Evolutionary conservation across 257 asterid genomes (phyloP), one percentile per base, ranked within the genome.

Genomic region (Solanum appendiculatum): DNA sequence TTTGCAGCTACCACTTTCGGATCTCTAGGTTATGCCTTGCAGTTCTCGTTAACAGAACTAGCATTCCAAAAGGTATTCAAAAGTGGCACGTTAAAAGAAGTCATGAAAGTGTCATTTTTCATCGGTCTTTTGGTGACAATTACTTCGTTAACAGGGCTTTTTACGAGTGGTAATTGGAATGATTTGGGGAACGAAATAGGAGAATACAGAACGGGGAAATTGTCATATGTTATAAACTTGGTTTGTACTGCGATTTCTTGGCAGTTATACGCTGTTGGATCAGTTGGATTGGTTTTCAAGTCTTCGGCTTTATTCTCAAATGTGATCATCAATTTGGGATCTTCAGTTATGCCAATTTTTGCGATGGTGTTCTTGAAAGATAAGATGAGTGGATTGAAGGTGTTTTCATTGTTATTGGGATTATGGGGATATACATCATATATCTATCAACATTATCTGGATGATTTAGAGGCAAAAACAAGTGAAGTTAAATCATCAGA

Each of bases 231-330:
- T 9, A 33, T 66, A 21, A 77, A 85, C 74, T 6, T 93, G 31
- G 87, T 82, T 58, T 20, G 51, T 31, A 87, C 84, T 9, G 90
- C 93, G 0, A 73, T 91, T 37, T 83, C 89, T 15, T 93, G 94
- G 89, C 93, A 92, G n/a, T 87, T 91, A 44, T 89, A 56, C 27
- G 69, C 88, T 2, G 77, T 92, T 40, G 94, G 93, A 7, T 48
- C 91, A 0, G 64, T 92, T 0, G 93, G 93, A 9, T 86, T 92
- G 86, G 86, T 90, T 7, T 89, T 86, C 29, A 89, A 90, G 87
- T 93, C 89, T 2, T 92, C 93, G 1, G 88, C 94, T 5, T 86
- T 91, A 82, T 92, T 91, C 46, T 90, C 94, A 1, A 92, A 92
- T 58, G 93, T 90, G 7, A 89, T 93, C 12, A 84, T 91, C 29